Evolutionary conservation across 2,329 filamentous ascomycete species (phyloP), one percentile per base, ranked within the genome.

Genomic region (Gnomoniopsis smithogilvyi): DNA sequence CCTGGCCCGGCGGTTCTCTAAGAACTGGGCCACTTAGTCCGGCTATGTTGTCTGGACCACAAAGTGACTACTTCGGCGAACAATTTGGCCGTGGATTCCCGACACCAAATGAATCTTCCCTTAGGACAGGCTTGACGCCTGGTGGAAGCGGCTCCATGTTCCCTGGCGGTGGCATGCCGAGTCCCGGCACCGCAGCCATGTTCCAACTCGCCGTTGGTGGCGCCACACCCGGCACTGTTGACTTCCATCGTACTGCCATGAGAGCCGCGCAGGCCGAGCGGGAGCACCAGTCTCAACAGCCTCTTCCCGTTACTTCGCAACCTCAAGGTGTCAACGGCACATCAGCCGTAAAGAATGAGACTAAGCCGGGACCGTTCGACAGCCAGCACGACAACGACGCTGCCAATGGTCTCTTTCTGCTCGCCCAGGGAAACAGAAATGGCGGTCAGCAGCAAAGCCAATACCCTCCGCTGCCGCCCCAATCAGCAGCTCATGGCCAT

Each of bases 61-160:
- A 83, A 41, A 89, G 84, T 72, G 92, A 97, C 71, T 98, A 97
- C 76, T 96, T 97, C 71, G 84, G 85, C 66, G 92, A 96, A 68
- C 85, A 88, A 70, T 89, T 85, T 61, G 80, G 96, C 64, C 86
- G 90, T 64, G 87, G 91, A 56, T 96, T 96, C 70, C 91, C 92
- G 4, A 98, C 95, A 3, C 94, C 94, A 1, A 97, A 97, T 84
- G 95, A 99, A 76, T 98, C 94, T 8, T 96, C 92, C 3, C 78
- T 98, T 54, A 84, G 95, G 62, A 95, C 92, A 61, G 95, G 95
- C 58, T 77, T 98, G 65, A 98, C 95, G 55, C 95, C 95, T 51
- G 95, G 95, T 62, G 94, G 94, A 65, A 92, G 93, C 72, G 94
- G 93, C 67, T 96, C 93, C 67, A 98, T 98, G 92, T 98, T 98